Base-by-base conservation (phyloP, 2,329 filamentous ascomycete species). In the Coniosporium uncinatum region DNA sequence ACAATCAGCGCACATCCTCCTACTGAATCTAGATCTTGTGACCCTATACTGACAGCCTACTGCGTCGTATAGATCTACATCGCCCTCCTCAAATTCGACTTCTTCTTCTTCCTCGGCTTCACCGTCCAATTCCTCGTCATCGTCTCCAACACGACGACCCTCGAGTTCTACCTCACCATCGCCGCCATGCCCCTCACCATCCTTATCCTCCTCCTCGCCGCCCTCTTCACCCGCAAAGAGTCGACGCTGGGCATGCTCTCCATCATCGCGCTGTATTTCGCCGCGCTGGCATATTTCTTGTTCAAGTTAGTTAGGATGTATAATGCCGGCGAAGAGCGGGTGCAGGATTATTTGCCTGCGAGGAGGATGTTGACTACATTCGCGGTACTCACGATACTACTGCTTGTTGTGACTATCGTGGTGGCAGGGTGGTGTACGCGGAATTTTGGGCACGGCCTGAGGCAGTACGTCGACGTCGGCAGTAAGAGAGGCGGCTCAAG, bases 91-190 rank as follows among this genome's bases (percentile, higher is more conserved):
- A 98, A 98, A 66, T 98, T 98, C 63, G 93, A 98, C 68, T 97
- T 98, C 67, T 98, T 98, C 80, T 97, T 98, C 74, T 98, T 98
- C 75, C 80, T 98, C 39, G 93, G 91, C 41, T 98, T 98, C 64
- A 97, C 93, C 5, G 88, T 98, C 36, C 93, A 98, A 59, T 98
- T 98, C 64, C 78, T 97, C 41, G 91, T 98, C 53, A 85, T 97
- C 44, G 89, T 98, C 45, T 76, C 71, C 45, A 71, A 77, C 49
- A 74, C 72, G 20, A 75, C 76, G 37, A 77, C 83, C 47, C 71
- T 80, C 53, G 93, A 98, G 62, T 88, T 93, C 53, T 85, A 78
- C 41, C 73, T 97, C 40, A 98, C 94, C 5, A 81, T 93, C 37
- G 86, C 84, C 46, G 93, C 91, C 20, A 85, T 98, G 40, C 90